Evolutionary conservation across 192 early-diverging fungal genomes (phyloP), one percentile per base, ranked within the genome.

Genomic region (Radiomyces spectabilis): DNA sequence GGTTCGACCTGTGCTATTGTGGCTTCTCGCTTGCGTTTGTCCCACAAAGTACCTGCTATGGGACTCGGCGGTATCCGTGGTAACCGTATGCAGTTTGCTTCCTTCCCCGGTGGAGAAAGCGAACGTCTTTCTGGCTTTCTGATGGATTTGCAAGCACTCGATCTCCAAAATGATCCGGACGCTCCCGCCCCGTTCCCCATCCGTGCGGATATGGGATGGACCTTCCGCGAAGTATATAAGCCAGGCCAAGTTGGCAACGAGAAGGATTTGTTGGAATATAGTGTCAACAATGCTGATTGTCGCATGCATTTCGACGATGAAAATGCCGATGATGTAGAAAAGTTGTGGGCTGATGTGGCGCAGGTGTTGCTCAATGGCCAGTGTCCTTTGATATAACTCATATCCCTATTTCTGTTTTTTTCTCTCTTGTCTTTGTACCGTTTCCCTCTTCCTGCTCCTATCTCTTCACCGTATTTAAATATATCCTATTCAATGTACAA

Each of bases 51-150:
- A 1, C 40, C 57, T 31, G 57, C 64, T 25, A 59, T 66, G 52
- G 64, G 57, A 18, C 24, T 60, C 8, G 64, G 64, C 10, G 64
- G 64, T 32, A 60, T 66, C 37, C 64, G 57, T 32, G 64, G 64
- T 30, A 66, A 66, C 38, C 56, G 51, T n/a, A 66, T 66, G 64
- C 64, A 66, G 22, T 66, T 66, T 43, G 64, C 64, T 24, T 66
- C 64, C 12, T 66, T 66, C 57, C 64, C 64, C n/a, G 64, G 64
- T 54, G 64, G 64, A 6, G 64, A 66, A 55, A 66, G 64, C 8
- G 51, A 66, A 16, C 57, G 64, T 32, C 48, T 66, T 21, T 66
- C 64, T 12, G 40, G 45, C 1, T 66, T 66, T 44, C 40, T 66
- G 26, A 46, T 41, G 8, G 64, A 66, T n/a, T 22, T 66, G 2